Evolutionary conservation across 345 rosid species (phyloP).

Genomic region (Lepidium didymum): DNA sequence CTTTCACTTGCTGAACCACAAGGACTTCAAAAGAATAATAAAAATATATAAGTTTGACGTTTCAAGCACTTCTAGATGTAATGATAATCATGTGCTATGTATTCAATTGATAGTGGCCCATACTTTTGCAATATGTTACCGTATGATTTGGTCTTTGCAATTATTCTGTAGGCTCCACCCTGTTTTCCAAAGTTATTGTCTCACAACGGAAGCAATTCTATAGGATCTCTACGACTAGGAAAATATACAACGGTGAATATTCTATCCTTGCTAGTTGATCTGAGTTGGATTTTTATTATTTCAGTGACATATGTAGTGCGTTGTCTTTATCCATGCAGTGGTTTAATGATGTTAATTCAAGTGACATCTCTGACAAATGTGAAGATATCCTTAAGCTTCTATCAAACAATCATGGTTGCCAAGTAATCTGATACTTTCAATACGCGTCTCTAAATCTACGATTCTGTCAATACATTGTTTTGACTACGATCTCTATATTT

Average conservation of each 20-base stretch:
- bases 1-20: neutral
- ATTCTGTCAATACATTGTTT: neutral
- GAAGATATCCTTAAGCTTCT: constrained; percentile 60
- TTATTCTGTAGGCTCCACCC: constrained; percentile 54
- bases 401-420: constrained; percentile 58
- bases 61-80: neutral
- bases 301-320: neutral
- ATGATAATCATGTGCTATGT: neutral
- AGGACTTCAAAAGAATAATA: neutral
- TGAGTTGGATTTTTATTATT: neutral
- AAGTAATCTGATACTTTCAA: constrained; percentile 39
- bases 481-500: neutral
- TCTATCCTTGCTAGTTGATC: constrained; percentile 17
- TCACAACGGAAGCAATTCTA: constrained; percentile 28
- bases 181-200: constrained; percentile 63
- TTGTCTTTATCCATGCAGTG: constrained; percentile 45
- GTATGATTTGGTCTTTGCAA: constrained; percentile 2
- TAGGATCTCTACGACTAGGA: constrained; percentile 67
- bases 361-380: constrained; percentile 66
- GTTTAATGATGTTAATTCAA: constrained; percentile 80
- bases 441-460: neutral
- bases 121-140: neutral
- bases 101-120: neutral
- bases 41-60: neutral
- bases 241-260: constrained; percentile 56